These are phyloP conservation scores for Capniomyces stellatus DNA, from an alignment of 371 early-diverging fungal genomes.

Conservation along the genomic window DNA sequence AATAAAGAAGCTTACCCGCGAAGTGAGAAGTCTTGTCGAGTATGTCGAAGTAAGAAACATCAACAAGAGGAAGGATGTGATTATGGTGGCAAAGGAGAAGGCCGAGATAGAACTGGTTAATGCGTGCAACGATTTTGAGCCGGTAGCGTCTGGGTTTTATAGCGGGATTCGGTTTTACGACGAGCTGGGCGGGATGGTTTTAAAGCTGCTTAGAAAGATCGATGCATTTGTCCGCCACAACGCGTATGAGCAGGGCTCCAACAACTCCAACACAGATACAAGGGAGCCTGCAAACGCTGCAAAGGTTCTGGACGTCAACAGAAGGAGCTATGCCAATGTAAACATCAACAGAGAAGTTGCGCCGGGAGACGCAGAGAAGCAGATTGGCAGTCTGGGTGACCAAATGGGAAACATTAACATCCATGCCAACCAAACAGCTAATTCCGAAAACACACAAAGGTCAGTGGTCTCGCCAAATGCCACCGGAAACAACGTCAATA, in stretches of 20 bases:
- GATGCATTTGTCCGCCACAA: too few relatives aligned
- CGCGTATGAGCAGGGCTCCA: too few relatives aligned
- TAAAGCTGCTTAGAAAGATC: background rate
- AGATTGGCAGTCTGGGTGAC: background rate
- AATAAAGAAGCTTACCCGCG: conserved; percentile 23
- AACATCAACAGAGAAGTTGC: background rate
- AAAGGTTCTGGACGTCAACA: background rate
- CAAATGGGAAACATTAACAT: background rate
- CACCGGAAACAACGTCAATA: too few relatives aligned
- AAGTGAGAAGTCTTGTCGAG: background rate
- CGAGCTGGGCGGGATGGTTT: background rate
- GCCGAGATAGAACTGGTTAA: background rate
- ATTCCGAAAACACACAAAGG: background rate
- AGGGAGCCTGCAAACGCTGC: too few relatives aligned
- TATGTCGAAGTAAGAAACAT: background rate
- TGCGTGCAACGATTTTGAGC: background rate
- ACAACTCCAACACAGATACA: too few relatives aligned
- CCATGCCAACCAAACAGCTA: background rate
- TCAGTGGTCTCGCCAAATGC: background rate
- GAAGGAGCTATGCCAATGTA: background rate
- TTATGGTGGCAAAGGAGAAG: background rate
- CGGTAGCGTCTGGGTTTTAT: background rate
- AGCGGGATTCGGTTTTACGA: background rate
- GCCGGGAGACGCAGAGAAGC: background rate
- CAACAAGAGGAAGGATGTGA: background rate